These are phyloP conservation scores for Postia placenta DNA, from an alignment of 768 basidiomycete species.

Conservation along the genomic window DNA sequence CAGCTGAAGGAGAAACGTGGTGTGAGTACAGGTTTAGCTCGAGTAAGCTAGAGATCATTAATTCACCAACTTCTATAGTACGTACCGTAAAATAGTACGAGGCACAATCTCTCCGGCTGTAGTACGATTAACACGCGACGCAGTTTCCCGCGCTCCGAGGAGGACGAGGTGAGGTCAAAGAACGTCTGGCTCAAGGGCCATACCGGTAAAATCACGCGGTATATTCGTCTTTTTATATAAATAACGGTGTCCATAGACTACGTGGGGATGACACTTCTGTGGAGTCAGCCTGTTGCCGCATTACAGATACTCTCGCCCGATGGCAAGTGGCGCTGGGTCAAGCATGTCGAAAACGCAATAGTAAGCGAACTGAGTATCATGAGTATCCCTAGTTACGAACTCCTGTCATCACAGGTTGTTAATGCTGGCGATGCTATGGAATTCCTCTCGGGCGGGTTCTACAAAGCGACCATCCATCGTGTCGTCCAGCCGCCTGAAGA, in stretches of 20 bases:
- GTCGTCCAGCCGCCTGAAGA: constrained; percentile 54
- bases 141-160: constrained; percentile 27
- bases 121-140: not conserved
- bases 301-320: constrained; percentile 50
- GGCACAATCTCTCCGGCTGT: not conserved
- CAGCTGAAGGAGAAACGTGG: constrained; percentile 31
- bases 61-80: not conserved
- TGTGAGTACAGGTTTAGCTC: no score
- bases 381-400: constrained; percentile 30
- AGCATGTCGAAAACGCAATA: constrained; percentile 51
- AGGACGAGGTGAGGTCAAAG: constrained; percentile 25
- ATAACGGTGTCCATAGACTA: constrained; percentile 3
- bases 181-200: no score
- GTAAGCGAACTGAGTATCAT: constrained; percentile 28
- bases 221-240: constrained; percentile 7
- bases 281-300: constrained; percentile 54
- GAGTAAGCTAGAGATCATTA: no score
- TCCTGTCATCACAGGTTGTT: constrained; percentile 37
- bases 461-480: no score
- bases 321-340: constrained; percentile 52
- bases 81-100: not conserved
- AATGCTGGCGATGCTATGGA: no score
- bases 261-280: constrained; percentile 42
- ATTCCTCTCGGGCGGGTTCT: no score
- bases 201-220: constrained; percentile 32